Base-by-base conservation (phyloP, 306 rosid species). In the Nissolia schottii region DNA sequence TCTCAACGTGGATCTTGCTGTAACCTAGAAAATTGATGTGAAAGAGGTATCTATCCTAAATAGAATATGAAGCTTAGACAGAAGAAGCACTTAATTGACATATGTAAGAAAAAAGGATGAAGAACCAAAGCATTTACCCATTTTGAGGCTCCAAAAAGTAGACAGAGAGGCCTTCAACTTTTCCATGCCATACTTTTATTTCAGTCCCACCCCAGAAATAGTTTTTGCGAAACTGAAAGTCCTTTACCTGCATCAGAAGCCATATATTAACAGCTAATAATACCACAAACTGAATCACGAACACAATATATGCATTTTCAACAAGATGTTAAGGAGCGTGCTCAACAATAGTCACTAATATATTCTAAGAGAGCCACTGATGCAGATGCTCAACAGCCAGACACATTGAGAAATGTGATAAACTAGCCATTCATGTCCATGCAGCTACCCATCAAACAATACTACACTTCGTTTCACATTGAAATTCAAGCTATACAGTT, bases 121-220 rank as follows among this genome's bases (percentile, higher is more conserved):
- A 71, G 60, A 64, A 50, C 31, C 70, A 86, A 73, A 28, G 72
- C 19, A 40, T 32, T 72, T 91, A 89, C 99, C 99, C 86, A 75
- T 95, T 95, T 75, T 85, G 97, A 74, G 97, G 96, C 85, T 95
- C 99, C 95, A 95, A 77, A 81, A 95, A 86, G 93, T 85, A 89
- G 71, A 92, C 97, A 35, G 96, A 81, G 70, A 95, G 80, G 68
- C 97, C 96, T 75, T 91, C 99, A 64, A 91, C 99, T 78, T 89
- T 89, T 80, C 99, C 99, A 69, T 63, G 87, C 93, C 93, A 95
- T 64, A 88, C 92, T 84, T 95, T 95, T 80, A 95, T 81, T 80
- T 95, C 99, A 63, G 97, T 91, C 70, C 87, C 93, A 25, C 92
- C 86, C 96, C 97, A 91, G 70, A 64, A 79, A 80, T 72, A 95